phyloP scores from a whole-genome alignment of 2,329 filamentous ascomycete genomes.

The Shiraia bambusicola region DNA sequence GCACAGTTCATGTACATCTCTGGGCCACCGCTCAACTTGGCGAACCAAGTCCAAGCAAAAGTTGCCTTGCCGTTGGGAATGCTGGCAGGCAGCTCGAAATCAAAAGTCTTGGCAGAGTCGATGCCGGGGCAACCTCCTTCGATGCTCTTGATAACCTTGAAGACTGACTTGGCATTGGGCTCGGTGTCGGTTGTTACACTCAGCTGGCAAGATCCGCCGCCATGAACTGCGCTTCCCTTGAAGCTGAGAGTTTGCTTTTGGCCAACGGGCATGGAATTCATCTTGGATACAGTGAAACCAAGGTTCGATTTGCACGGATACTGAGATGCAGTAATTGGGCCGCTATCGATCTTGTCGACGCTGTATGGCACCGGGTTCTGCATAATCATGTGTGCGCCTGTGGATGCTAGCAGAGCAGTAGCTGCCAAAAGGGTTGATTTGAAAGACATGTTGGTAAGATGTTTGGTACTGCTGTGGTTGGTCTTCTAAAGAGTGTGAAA shows the following conservation, averaged over 20 bases:
- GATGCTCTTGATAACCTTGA: conserved; percentile 88
- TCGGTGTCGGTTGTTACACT: conserved; percentile 68
- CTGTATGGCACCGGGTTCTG: conserved; percentile 64
- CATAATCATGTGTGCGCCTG: conserved; percentile 76
- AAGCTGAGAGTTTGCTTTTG: conserved; percentile 64
- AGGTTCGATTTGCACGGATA: conserved; percentile 68
- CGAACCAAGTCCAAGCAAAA: conserved; percentile 92
- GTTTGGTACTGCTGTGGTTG: conserved; percentile 8
- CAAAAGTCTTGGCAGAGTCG: conserved; percentile 64
- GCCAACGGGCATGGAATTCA: conserved; percentile 62
- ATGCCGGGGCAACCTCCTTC: conserved; percentile 80
- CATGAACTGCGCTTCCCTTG: conserved; percentile 74
- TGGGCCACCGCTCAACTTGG: conserved; percentile 73
- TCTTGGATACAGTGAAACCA: conserved; percentile 33
- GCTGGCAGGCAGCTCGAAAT: conserved; percentile 69
- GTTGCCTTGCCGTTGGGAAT: conserved; percentile 76
- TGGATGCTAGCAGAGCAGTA: conserved; percentile 56
- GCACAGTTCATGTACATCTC: conserved; percentile 94
- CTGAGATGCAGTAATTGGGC: conserved; percentile 62
- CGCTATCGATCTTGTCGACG: conserved; percentile 57
- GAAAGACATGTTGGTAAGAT: conserved; percentile 52
- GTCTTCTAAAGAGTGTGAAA: conserved; percentile 5
- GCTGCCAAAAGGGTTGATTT: conserved; percentile 53
- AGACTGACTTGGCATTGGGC: conserved; percentile 57
- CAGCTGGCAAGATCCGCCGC: conserved; percentile 88